These are phyloP conservation scores for Auriscalpium microsporum DNA, from an alignment of 768 basidiomycete species.

Conservation along the genomic window DNA sequence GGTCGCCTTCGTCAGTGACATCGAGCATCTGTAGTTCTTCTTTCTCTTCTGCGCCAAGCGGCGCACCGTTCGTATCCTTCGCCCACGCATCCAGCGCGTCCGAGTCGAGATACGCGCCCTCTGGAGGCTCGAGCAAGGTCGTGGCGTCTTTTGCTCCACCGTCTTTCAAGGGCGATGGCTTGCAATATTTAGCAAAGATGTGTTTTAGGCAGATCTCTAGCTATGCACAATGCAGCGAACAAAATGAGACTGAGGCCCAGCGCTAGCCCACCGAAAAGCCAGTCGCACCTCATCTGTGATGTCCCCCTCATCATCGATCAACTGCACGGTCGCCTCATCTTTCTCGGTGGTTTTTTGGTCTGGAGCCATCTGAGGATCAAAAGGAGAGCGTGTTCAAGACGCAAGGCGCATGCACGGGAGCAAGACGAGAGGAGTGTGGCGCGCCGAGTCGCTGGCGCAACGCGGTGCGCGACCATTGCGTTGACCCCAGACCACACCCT, in stretches of 20 bases:
- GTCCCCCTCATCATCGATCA: slow-evolving; percentile 64
- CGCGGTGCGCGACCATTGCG: neutral
- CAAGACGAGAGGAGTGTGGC: too few relatives aligned
- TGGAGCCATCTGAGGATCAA: too few relatives aligned
- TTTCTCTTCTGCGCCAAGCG: slow-evolving; percentile 71
- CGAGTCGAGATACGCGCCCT: slow-evolving; percentile 47
- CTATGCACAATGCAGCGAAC: slow-evolving; percentile 24
- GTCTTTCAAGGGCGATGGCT: slow-evolving; percentile 29
- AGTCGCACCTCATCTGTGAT: slow-evolving; percentile 50
- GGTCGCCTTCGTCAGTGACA: slow-evolving; percentile 56
- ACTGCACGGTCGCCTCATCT: slow-evolving; percentile 42
- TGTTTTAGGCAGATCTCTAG: slow-evolving; percentile 63
- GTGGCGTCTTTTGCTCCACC: slow-evolving; percentile 3
- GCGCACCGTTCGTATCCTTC: slow-evolving; percentile 70
- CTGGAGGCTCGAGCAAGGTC: slow-evolving; percentile 20
- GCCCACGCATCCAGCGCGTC: slow-evolving; percentile 71
- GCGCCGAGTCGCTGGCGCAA: too few relatives aligned
- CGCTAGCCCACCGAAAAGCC: too few relatives aligned
- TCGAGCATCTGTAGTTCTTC: slow-evolving; percentile 73
- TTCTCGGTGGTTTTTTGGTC: slow-evolving; percentile 18
- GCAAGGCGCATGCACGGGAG: too few relatives aligned
- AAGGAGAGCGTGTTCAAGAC: too few relatives aligned
- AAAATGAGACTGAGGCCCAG: too few relatives aligned
- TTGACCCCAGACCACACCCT: neutral
- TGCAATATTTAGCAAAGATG: slow-evolving; percentile 75